Percentiles rank a stretch among this genome's conserved stretches.
Evolutionary conservation across 2,329 filamentous ascomycete genomes (phyloP).

Genomic region (Colletotrichum coccodes): DNA sequence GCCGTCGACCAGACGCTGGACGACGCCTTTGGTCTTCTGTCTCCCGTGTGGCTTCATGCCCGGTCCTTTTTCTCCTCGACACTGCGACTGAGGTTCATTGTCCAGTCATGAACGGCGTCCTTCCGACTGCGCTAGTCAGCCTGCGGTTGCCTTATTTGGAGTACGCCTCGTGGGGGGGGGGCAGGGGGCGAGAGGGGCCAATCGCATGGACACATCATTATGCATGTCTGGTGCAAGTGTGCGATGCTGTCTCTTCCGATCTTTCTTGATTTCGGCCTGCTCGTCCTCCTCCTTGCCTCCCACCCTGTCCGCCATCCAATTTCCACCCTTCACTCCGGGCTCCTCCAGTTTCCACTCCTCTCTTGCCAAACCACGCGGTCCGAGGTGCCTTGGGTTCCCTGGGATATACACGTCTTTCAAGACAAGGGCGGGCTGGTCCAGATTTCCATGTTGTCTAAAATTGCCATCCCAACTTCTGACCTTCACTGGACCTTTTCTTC

Average conservation of each 20-base stretch:
- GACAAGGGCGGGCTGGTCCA: neutral
- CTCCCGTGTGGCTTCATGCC: neutral
- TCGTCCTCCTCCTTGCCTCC: neutral
- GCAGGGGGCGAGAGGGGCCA: neutral
- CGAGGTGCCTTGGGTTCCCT: too few species aligned
- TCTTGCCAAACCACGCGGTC: neutral
- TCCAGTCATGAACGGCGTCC: neutral
- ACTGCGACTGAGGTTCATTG: neutral
- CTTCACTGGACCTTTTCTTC: neutral
- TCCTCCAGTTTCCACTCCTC: neutral
- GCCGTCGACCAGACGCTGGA: neutral
- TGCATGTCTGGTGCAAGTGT: neutral
- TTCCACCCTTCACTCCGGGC: neutral
- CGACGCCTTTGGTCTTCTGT: neutral
- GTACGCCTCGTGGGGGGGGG: neutral
- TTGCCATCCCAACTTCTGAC: neutral
- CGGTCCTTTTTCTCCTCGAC: too few species aligned
- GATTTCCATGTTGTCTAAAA: neutral
- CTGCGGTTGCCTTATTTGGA: constrained; percentile 6
- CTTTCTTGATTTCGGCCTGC: neutral
- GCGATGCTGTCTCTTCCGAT: neutral
- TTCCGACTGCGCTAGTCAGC: constrained; percentile 1
- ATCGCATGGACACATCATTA: neutral
- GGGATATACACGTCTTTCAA: neutral
- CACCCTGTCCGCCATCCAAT: neutral